A percentile compares a stretch with the other conserved stretches of the same genome.
Evolutionary conservation across 805 yeast species (phyloP).

Genomic region (Saccharomycopsis selenospora): DNA sequence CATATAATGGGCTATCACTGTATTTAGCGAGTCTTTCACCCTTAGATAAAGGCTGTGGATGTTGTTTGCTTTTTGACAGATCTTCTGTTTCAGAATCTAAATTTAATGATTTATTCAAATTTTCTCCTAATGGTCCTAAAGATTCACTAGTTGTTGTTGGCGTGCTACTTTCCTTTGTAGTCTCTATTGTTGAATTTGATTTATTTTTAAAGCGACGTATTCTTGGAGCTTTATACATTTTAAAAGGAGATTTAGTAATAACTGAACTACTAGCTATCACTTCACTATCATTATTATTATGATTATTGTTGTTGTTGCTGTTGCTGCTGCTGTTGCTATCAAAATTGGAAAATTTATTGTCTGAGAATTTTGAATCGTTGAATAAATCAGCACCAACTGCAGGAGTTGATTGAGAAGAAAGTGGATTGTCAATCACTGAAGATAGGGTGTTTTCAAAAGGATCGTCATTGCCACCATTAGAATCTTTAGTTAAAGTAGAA

Average conservation of each 20-base stretch:
- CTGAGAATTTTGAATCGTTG: constrained; percentile 5
- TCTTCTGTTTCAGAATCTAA: constrained; percentile 27
- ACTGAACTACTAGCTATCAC: constrained; percentile 25
- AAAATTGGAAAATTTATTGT: constrained; percentile 11
- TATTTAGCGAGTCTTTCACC: constrained; percentile 36
- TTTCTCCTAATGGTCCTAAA: constrained; percentile 23
- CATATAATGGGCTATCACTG: constrained; percentile 49
- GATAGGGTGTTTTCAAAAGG: background rate
- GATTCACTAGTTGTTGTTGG: constrained; percentile 7
- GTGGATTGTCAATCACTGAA: background rate
- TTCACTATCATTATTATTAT: constrained; percentile 20
- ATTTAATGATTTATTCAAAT: constrained; percentile 27
- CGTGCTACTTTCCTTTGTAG: background rate
- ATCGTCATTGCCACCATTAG: constrained; percentile 6
- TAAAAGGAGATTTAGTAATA: constrained; percentile 30
- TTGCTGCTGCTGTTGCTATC: constrained; percentile 11
- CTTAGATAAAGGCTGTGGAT: constrained; percentile 19
- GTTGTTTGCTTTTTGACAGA: constrained; percentile 27
- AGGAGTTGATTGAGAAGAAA: constrained; percentile 19
- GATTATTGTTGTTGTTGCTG: constrained; percentile 17
- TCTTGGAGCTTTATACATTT: constrained; percentile 43
- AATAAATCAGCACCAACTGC: constrained; percentile 24
- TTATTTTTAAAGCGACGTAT: constrained; percentile 29
- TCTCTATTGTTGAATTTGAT: constrained; percentile 22
- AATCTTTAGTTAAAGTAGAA: constrained; percentile 19